Evolutionary conservation across 2,329 filamentous ascomycete genomes (phyloP).

Genomic region (Aspergillus ustus): DNA sequence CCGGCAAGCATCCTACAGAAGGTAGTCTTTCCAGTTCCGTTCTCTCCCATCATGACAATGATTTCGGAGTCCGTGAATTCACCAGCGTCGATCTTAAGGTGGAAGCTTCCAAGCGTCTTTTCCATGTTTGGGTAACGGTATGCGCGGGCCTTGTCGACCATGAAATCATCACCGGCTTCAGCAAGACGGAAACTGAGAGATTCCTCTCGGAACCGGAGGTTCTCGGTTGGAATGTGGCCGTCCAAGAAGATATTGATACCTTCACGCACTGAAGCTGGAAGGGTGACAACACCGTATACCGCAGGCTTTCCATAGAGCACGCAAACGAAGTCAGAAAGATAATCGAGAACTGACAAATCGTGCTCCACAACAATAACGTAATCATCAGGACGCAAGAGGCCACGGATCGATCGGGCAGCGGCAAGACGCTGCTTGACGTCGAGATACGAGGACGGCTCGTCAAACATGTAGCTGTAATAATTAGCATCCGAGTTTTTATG

Average conservation of each 20-base stretch:
- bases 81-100: constrained; percentile 78
- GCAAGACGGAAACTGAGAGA: constrained; percentile 93
- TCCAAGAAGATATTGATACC: constrained; percentile 99
- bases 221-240: constrained; percentile 96
- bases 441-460: constrained; percentile 97
- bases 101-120: constrained; percentile 90
- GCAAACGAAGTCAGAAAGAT: constrained; percentile 97
- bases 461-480: constrained; percentile 85
- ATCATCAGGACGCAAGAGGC: constrained; percentile 82
- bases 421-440: constrained; percentile 99
- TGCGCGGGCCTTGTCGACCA: constrained; percentile 79
- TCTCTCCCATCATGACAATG: constrained; percentile 99
- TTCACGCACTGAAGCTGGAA: constrained; percentile 94
- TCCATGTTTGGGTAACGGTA: constrained; percentile 90
- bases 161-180: constrained; percentile 86
- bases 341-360: constrained; percentile 97
- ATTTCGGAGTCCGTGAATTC: constrained; percentile 98
- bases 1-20: constrained; percentile 97
- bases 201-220: constrained; percentile 96
- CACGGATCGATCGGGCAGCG: constrained; percentile 89
- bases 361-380: constrained; percentile 99
- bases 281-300: constrained; percentile 95
- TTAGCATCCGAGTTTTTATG: constrained; percentile 20
- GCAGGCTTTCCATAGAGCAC: constrained; percentile 95
- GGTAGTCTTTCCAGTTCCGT: constrained; percentile 98